Percentiles rank a stretch among this genome's conserved stretches.
Conservation (phyloP, 164 flowering plant genomes). For the Macadamia integrifolia region DNA sequence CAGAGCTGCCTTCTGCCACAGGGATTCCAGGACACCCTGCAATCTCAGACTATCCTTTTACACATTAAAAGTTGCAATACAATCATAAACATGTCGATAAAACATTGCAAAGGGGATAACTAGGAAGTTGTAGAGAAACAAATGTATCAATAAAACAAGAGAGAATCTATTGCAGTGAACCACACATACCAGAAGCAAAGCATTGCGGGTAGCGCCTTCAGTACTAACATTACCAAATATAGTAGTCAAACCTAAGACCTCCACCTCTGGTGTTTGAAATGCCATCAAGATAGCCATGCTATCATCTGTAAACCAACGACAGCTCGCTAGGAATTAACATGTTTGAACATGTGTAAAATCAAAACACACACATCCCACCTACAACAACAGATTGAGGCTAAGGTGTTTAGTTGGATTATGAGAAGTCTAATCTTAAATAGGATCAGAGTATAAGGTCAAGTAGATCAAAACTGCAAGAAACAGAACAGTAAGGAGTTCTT, state of each 20-base stretch:
- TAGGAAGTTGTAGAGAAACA: too few relatives aligned
- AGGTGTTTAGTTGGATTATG: too few relatives aligned
- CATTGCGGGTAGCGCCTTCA: slow-evolving; percentile 81
- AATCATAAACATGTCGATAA: slow-evolving; percentile 35
- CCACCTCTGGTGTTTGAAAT: slow-evolving; percentile 71
- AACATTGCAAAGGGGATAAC: slow-evolving; percentile 6
- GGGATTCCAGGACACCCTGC: slow-evolving; percentile 76
- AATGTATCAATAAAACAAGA: neutral
- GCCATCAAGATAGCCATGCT: slow-evolving; percentile 96
- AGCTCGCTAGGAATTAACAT: neutral
- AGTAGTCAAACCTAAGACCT: slow-evolving; percentile 84
- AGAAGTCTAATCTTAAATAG: too few relatives aligned
- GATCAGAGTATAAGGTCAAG: too few relatives aligned
- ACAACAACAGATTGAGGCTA: too few relatives aligned
- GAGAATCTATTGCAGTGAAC: slow-evolving; percentile 6
- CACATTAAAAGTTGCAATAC: slow-evolving; percentile 31
- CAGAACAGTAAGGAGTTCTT: too few relatives aligned
- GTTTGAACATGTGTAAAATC: neutral
- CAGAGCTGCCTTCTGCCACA: slow-evolving; percentile 86
- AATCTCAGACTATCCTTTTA: slow-evolving; percentile 99
- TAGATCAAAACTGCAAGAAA: too few relatives aligned
- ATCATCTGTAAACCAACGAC: slow-evolving; percentile 55
- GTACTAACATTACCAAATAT: slow-evolving; percentile 80
- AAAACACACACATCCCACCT: too few relatives aligned
- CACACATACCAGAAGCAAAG: slow-evolving; percentile 75